Base-by-base conservation (phyloP, 2,329 filamentous ascomycete species). In the Fusarium pininemorale region DNA sequence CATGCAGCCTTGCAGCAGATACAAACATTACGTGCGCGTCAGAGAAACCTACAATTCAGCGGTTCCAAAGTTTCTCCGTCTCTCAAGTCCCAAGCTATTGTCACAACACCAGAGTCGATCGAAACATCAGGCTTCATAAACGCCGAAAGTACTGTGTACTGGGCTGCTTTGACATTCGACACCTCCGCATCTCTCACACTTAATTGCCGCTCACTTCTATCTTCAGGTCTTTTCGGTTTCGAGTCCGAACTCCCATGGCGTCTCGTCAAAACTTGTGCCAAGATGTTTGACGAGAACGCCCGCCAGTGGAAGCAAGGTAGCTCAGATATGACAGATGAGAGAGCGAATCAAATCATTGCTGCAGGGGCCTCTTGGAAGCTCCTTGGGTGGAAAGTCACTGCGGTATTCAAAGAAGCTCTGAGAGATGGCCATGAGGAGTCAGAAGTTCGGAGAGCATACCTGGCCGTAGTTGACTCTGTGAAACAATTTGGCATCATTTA, bases 1-100 rank as follows among this genome's bases (percentile, higher is more conserved):
- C 83, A 85, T 53, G 79, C 82, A 6, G 83, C 82, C 1, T 64
- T 85, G 14, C 82, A 84, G 54, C 83, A 85, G 42, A 79, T 85
- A 3, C 83, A 84, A 68, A 80, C 73, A 12, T 70, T 85, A 3
- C 80, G 83, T 20, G 83, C 82, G 3, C 78, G 82, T 9, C 83
- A 84, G 57, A 79, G 80, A 42, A 83, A 82, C 24, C 73, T 83
- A 1, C 81, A 84, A 42, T 84, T 84, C 69, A 84, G 81, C 48
- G 83, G 83, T 9, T 81, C 81, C 15, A 84, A 84, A 42, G 82
- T 84, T 3, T 82, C 78, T 6, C 80, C 78, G 5, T 77, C 70
- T 5, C 38, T 72, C 9, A 75, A 67, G 22, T 66, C 67, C 4
- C 71, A 72, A 22, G 64, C 75, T 4, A 75, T 77, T 3, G 69